phyloP scores from a whole-genome alignment of 2,329 filamentous ascomycete species.

The Coniochaeta sp. region DNA sequence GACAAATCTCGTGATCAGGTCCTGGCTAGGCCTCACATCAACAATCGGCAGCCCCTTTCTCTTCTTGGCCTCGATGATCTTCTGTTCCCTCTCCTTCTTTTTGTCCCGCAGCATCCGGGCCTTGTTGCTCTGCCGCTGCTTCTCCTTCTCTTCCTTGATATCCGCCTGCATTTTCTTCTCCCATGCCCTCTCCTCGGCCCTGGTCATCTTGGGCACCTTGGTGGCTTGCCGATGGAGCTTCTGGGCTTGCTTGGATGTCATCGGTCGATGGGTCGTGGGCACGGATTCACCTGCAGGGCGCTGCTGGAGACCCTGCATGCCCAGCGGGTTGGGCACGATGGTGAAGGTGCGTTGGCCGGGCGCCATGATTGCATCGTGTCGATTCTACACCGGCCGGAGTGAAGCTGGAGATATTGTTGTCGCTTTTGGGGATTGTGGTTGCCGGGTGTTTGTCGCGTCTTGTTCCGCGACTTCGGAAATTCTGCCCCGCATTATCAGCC shows the following conservation, averaged over 20 bases:
- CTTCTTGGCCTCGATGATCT: slow-evolving; percentile 41
- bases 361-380: slow-evolving; percentile 17
- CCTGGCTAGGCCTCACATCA: slow-evolving; percentile 49
- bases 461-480: neutral
- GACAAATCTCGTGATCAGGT: slow-evolving; percentile 48
- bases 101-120: slow-evolving; percentile 45
- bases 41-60: slow-evolving; percentile 46
- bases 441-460: neutral
- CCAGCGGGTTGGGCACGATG: slow-evolving; percentile 25
- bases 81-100: slow-evolving; percentile 47
- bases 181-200: slow-evolving; percentile 19
- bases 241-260: slow-evolving; percentile 43
- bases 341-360: slow-evolving; percentile 27
- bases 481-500: neutral
- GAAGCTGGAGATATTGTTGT: neutral
- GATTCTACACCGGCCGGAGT: neutral
- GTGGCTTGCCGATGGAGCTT: slow-evolving; percentile 36
- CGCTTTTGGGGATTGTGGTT: neutral
- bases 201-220: slow-evolving; percentile 25
- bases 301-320: slow-evolving; percentile 13
- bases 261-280: slow-evolving; percentile 24
- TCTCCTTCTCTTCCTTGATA: slow-evolving; percentile 45
- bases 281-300: slow-evolving; percentile 5
- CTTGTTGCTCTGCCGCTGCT: slow-evolving; percentile 38
- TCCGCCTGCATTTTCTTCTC: slow-evolving; percentile 45